Percentiles rank a stretch among this genome's conserved stretches.
These are phyloP conservation scores for Anastatica hierochuntica DNA, from an alignment of 345 rosid species.

Conservation along the genomic window DNA sequence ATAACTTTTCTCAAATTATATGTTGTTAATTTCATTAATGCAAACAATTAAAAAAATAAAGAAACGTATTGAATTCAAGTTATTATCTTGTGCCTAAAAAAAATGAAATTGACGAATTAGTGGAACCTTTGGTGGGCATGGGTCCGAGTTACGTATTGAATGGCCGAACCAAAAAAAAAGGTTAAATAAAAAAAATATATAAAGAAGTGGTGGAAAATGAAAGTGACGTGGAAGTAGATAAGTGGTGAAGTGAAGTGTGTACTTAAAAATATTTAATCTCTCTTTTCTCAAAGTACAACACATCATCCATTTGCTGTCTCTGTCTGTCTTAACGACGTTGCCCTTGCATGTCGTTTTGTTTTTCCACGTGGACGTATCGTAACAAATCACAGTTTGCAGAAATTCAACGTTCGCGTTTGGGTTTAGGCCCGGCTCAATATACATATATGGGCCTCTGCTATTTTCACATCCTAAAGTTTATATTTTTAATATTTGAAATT, in stretches of 20 bases:
- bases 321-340: slow-evolving; percentile 16
- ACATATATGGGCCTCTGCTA: no score
- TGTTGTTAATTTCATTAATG: no score
- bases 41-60: not conserved
- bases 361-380: no score
- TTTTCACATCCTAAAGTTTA: no score
- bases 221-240: slow-evolving; percentile 27
- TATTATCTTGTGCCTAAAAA: not conserved
- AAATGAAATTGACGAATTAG: not conserved
- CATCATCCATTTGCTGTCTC: slow-evolving; percentile 17
- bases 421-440: no score
- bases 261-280: no score
- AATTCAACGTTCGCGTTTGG: no score
- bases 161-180: not conserved
- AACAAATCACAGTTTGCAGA: no score
- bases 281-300: slow-evolving; percentile 21
- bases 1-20: no score
- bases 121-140: slow-evolving; percentile 14
- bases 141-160: slow-evolving; percentile 9
- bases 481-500: no score
- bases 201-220: slow-evolving; percentile 22
- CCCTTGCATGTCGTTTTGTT: no score
- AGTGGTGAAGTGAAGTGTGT: slow-evolving; percentile 23
- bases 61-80: not conserved
- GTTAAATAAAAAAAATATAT: not conserved